Evolutionary conservation across 306 rosid genomes (phyloP).

Genomic region (Morella rubra): DNA sequence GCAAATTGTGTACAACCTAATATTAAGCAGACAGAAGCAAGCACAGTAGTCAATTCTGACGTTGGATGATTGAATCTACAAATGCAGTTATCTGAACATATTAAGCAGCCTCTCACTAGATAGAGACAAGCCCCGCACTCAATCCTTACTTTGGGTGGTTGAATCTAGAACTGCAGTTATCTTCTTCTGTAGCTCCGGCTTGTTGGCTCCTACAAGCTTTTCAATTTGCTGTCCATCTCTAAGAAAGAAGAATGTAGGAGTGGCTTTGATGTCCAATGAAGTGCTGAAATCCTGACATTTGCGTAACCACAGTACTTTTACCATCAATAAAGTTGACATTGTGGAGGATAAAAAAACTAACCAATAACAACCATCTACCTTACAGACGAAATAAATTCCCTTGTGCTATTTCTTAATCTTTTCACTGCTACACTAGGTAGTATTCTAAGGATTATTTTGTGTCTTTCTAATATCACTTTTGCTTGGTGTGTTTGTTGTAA

Average conservation of each 20-base stretch:
- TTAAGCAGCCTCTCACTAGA: conserved; percentile 4
- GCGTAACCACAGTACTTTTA: conserved; percentile 10
- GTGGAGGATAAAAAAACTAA: neutral
- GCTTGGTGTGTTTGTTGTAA: neutral
- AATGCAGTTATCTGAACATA: too few species aligned
- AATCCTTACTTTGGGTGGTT: conserved; percentile 21
- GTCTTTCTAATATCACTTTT: conserved; percentile 12
- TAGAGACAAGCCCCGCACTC: conserved; percentile 22
- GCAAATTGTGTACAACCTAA: conserved; percentile 12
- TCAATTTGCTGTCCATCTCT: conserved; percentile 79
- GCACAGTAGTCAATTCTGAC: too few species aligned
- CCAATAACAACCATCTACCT: neutral
- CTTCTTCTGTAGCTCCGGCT: conserved; percentile 81
- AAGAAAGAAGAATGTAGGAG: conserved; percentile 96
- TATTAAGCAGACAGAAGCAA: too few species aligned
- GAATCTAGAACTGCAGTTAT: conserved; percentile 56
- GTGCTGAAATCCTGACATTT: conserved; percentile 79
- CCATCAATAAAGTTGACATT: conserved; percentile 14
- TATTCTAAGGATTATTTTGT: neutral
- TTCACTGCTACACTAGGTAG: too few species aligned
- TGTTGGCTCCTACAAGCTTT: conserved; percentile 98
- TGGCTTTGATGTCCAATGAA: conserved; percentile 96
- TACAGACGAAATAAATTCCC: conserved; percentile 6
- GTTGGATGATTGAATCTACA: too few species aligned
- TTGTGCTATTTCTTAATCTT: neutral